Evolutionary conservation across 2,329 filamentous ascomycete genomes (phyloP), one percentile per base, ranked within the genome.

Genomic region (Beauveria sp.): DNA sequence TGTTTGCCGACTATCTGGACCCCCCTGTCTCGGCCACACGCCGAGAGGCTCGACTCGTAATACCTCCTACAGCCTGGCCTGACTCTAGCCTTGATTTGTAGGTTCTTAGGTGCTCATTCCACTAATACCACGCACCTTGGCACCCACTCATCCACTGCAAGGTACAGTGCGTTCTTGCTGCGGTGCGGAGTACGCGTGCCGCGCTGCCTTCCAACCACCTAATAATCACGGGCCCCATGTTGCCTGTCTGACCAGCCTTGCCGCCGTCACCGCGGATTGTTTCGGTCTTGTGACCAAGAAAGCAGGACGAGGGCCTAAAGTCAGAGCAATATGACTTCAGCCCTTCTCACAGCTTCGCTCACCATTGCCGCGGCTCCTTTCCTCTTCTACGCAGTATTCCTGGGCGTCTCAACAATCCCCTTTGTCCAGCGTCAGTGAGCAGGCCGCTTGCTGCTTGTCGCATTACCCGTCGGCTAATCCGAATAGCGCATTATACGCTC

Each of bases 371-470:
- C 79, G 16, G 79, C 80, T 18, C 79, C 85, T 16, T 77, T 90
- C 8, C 81, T 81, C 44, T 67, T 89, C 28, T 96, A 94, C 73
- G 75, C 84, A 20, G 69, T 82, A 30, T 86, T 89, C 64, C 74
- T 96, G n/a, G 75, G 80, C 2, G 75, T 88, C 10, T 76, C 90
- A 62, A 82, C 87, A 16, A 85, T 84, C 67, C 86, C 90, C 3
- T 84, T 80, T 66, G 77, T 96, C 57, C 93, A 97, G 72, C 81
- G 89, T 76, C 86, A 92, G 92, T 96, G 80, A 76, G 86, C 43
- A 26, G 34, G 46, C 20, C 18, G 48, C 34, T 34, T 24, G 40
- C 44, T 26, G 30, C 46, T 20, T 3, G 28, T 37, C 37, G 18
- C 16, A 47, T 22, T 8, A 30, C 34, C 10, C 28, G 40, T 22